Conservation (phyloP, 176 grass and related monocot species). For the Panicum miliaceum region DNA sequence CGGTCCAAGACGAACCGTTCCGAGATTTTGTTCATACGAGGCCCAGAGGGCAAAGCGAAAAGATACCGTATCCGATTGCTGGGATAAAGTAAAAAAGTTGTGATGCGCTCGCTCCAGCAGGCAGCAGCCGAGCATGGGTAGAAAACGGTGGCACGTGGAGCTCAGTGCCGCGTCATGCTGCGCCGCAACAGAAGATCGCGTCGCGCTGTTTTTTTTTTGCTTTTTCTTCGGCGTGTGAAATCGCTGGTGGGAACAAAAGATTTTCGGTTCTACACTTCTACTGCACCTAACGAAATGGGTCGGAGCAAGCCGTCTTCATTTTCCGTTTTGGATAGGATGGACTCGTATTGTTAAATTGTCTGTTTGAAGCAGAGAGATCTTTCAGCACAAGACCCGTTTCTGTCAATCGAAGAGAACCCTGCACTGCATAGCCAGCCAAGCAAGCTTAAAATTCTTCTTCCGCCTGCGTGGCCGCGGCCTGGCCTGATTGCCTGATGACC, state of each 20-base stretch:
- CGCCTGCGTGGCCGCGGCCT: not conserved
- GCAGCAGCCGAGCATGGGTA: not conserved
- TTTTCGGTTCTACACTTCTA: not conserved
- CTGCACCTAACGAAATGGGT: not conserved
- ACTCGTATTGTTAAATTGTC: no score
- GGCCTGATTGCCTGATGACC: not conserved
- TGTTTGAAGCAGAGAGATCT: not conserved
- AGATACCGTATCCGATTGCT: not conserved
- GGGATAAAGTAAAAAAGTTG: not conserved
- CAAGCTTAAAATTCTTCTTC: constrained; percentile 4
- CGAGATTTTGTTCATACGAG: constrained; percentile 12
- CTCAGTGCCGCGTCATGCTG: not conserved
- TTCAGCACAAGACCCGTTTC: not conserved
- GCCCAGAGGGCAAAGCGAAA: not conserved
- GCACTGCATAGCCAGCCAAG: not conserved
- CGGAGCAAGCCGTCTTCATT: not conserved
- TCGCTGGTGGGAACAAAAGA: not conserved
- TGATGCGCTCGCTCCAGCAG: constrained; percentile 5
- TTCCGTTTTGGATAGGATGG: not conserved
- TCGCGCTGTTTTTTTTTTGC: no score
- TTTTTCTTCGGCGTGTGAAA: not conserved
- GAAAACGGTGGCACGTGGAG: not conserved
- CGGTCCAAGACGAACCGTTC: not conserved
- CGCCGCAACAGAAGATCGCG: not conserved
- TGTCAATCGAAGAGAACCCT: not conserved